Evolutionary conservation across 352 stramenopile genomes (phyloP).

Genomic region (Globisporangium splendens): DNA sequence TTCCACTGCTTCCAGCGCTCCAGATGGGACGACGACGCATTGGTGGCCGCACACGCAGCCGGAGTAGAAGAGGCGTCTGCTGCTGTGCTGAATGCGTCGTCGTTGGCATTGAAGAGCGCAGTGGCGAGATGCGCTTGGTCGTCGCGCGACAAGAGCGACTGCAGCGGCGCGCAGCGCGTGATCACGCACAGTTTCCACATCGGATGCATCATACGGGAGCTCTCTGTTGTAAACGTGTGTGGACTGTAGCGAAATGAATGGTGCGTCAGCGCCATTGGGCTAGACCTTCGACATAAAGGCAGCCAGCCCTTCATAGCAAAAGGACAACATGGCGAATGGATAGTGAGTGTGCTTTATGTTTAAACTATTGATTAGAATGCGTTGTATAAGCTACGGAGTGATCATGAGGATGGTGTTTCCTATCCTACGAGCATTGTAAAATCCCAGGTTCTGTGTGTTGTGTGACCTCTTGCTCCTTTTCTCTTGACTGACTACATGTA

Average conservation of each 20-base stretch:
- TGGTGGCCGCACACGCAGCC: no score
- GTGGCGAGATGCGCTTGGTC: no score
- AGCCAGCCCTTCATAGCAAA: no score
- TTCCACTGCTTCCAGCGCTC: conserved; percentile 72
- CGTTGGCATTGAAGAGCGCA: conserved; percentile 22
- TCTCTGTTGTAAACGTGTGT: no score
- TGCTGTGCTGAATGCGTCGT: conserved; percentile 5
- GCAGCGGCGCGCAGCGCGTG: conserved; percentile 35
- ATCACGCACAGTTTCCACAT: conserved; percentile 39
- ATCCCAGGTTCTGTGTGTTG: neutral
- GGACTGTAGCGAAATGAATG: no score
- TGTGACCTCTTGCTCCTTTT: neutral
- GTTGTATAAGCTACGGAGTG: neutral
- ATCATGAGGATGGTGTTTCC: neutral
- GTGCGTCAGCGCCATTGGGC: no score
- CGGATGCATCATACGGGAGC: neutral
- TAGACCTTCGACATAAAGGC: no score
- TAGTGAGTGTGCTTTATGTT: no score
- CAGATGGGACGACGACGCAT: conserved; percentile 24
- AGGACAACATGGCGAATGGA: no score
- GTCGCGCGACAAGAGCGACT: conserved; percentile 3
- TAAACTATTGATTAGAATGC: no score
- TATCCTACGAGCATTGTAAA: neutral
- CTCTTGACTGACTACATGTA: conserved; percentile 52
- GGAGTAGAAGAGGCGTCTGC: neutral